A percentile compares a stretch with the other conserved stretches of the same genome.
phyloP scores from a whole-genome alignment of 1,139 yeast genomes.

The Protomyces gravidus region DNA sequence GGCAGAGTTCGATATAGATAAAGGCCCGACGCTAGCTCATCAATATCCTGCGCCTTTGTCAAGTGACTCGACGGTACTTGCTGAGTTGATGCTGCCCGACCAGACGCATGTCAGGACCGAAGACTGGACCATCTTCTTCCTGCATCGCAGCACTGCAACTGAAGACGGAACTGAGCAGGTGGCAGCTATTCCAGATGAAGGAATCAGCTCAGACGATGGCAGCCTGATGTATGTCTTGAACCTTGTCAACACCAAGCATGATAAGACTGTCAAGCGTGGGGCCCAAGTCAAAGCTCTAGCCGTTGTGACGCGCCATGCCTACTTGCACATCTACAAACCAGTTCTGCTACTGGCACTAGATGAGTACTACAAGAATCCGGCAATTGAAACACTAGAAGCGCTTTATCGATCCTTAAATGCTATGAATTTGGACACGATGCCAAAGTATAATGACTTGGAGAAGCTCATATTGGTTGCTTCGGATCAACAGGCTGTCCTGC shows the following conservation, averaged over 20 bases:
- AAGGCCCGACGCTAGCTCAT: constrained; percentile 54
- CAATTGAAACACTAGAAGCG: constrained; percentile 38
- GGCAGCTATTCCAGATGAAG: not conserved
- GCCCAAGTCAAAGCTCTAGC: constrained; percentile 56
- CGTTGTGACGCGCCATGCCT: constrained; percentile 50
- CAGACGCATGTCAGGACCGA: constrained; percentile 58
- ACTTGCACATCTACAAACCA: constrained; percentile 57
- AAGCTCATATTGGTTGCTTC: constrained; percentile 39
- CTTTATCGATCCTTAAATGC: constrained; percentile 45
- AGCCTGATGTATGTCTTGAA: constrained; percentile 54
- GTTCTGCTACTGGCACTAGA: constrained; percentile 54
- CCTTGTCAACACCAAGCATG: constrained; percentile 53
- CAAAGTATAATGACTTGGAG: constrained; percentile 38
- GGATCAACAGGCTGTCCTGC: constrained; percentile 38
- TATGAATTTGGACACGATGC: constrained; percentile 40
- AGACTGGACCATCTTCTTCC: constrained; percentile 57
- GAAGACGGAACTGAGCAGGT: not conserved
- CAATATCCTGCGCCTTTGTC: constrained; percentile 53
- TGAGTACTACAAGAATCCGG: constrained; percentile 40
- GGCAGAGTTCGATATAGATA: constrained; percentile 60
- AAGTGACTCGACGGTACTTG: constrained; percentile 42
- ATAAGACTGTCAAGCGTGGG: constrained; percentile 46
- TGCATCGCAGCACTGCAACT: constrained; percentile 35
- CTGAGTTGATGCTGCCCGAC: constrained; percentile 61
- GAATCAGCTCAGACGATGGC: constrained; percentile 34